Conservation (phyloP, 805 yeast species). For the Kregervanrija pseudodelftensis region DNA sequence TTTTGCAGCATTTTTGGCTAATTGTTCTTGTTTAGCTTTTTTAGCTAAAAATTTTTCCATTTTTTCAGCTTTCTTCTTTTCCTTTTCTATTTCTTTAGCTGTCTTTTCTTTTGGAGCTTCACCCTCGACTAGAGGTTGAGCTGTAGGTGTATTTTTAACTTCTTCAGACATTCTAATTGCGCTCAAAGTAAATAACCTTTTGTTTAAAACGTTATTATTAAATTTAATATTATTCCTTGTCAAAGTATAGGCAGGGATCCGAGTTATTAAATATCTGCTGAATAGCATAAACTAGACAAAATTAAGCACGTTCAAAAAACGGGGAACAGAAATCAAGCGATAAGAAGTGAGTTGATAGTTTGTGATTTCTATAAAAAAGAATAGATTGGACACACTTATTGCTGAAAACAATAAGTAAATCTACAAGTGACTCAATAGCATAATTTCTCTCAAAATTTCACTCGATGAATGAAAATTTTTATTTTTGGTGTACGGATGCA, state of each 20-base stretch:
- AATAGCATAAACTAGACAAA: conserved; percentile 19
- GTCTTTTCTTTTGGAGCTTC: conserved; percentile 32
- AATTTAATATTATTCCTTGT: neutral
- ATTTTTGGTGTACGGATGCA: too few relatives aligned
- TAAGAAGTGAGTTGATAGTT: too few relatives aligned
- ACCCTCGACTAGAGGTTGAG: conserved; percentile 38
- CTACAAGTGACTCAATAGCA: too few relatives aligned
- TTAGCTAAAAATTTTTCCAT: conserved; percentile 69
- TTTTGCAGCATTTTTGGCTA: conserved; percentile 38
- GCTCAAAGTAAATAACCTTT: conserved; percentile 8
- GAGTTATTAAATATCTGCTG: conserved; percentile 9
- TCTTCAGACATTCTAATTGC: conserved; percentile 21
- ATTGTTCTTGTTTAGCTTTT: conserved; percentile 63
- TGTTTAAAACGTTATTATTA: neutral
- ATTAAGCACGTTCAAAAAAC: too few relatives aligned
- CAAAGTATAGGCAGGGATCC: conserved; percentile 6
- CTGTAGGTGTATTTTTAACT: conserved; percentile 12
- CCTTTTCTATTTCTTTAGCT: conserved; percentile 67
- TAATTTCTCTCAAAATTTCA: too few relatives aligned
- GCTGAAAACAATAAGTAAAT: too few relatives aligned
- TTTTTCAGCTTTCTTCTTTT: conserved; percentile 51
- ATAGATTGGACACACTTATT: too few relatives aligned
- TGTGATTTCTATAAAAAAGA: too few relatives aligned
- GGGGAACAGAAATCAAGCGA: too few relatives aligned
- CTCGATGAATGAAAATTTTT: too few relatives aligned